Evolutionary conservation across 441 rosid species (phyloP).

Genomic region (Isatis lusitanica): DNA sequence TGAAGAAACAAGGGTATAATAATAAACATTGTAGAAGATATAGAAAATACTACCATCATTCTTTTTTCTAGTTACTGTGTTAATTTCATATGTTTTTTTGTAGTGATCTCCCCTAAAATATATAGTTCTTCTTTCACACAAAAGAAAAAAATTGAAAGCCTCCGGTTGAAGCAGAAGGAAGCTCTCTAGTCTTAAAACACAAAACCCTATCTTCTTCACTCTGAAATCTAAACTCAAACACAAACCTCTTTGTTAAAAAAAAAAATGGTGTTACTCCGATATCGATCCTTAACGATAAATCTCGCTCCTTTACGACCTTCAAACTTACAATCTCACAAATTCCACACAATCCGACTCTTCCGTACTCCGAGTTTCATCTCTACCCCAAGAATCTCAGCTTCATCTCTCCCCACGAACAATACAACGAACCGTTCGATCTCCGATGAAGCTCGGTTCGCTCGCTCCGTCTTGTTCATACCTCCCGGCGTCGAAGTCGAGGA

Average conservation of each 20-base stretch:
- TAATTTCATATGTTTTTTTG: too few species aligned
- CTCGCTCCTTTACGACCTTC: constrained; percentile 29
- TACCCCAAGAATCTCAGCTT: constrained; percentile 17
- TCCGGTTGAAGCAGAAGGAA: neutral
- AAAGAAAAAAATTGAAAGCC: neutral
- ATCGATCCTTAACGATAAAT: constrained; percentile 39
- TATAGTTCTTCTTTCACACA: neutral
- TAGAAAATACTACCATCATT: too few species aligned
- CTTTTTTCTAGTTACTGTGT: too few species aligned
- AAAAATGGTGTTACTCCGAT: constrained; percentile 46
- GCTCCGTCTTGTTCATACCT: constrained; percentile 48
- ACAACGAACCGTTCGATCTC: constrained; percentile 44
- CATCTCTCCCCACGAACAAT: constrained; percentile 42
- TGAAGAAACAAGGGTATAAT: too few species aligned
- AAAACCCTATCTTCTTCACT: constrained; percentile 26
- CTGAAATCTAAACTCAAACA: constrained; percentile 6
- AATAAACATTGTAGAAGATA: too few species aligned
- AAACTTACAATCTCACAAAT: constrained; percentile 15
- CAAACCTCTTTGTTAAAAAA: neutral
- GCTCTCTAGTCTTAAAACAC: neutral
- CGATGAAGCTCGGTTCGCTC: constrained; percentile 41
- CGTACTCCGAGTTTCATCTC: constrained; percentile 10
- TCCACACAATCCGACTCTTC: constrained; percentile 30
- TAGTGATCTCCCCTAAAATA: too few species aligned
- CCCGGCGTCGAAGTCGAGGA: constrained; percentile 37